Conservation (phyloP, 2,329 filamentous ascomycete genomes). For the Ceratocystis eucalypticola region DNA sequence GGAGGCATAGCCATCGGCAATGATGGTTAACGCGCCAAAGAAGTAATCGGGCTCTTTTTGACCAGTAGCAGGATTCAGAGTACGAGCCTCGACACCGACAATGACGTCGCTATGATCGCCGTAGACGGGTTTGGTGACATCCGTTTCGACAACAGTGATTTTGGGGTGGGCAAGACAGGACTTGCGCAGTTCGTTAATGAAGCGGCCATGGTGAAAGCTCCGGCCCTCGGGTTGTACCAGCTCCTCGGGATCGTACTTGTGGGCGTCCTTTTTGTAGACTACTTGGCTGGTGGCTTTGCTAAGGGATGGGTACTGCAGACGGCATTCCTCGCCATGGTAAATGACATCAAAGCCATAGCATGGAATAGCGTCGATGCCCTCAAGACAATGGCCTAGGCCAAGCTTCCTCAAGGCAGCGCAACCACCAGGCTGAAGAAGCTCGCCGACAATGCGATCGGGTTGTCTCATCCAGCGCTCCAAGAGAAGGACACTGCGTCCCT, state of each 20-base stretch:
- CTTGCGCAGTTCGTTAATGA: constrained; percentile 68
- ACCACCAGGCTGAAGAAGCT: constrained; percentile 86
- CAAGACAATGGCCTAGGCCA: constrained; percentile 67
- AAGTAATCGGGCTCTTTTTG: constrained; percentile 56
- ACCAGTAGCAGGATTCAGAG: constrained; percentile 42
- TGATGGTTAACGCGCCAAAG: constrained; percentile 77
- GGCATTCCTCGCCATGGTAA: constrained; percentile 59
- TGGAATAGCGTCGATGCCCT: constrained; percentile 73
- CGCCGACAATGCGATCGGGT: constrained; percentile 90
- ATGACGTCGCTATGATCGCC: constrained; percentile 57
- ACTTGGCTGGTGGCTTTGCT: constrained; percentile 33
- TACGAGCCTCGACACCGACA: constrained; percentile 67
- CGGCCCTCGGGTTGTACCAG: constrained; percentile 52
- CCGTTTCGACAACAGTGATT: constrained; percentile 83
- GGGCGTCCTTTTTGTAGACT: constrained; percentile 25
- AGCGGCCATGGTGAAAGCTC: constrained; percentile 86
- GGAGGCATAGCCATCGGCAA: constrained; percentile 84
- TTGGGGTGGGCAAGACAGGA: constrained; percentile 65
- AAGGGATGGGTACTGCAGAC: constrained; percentile 65
- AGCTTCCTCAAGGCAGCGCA: constrained; percentile 67
- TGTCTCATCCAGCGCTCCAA: constrained; percentile 82
- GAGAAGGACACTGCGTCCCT: constrained; percentile 80
- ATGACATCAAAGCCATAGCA: constrained; percentile 80
- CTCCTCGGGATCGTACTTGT: constrained; percentile 24
- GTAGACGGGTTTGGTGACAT: constrained; percentile 61